Conservation (phyloP, 202 grass and related monocot genomes). For the Dendrocalamus latiflorus region DNA sequence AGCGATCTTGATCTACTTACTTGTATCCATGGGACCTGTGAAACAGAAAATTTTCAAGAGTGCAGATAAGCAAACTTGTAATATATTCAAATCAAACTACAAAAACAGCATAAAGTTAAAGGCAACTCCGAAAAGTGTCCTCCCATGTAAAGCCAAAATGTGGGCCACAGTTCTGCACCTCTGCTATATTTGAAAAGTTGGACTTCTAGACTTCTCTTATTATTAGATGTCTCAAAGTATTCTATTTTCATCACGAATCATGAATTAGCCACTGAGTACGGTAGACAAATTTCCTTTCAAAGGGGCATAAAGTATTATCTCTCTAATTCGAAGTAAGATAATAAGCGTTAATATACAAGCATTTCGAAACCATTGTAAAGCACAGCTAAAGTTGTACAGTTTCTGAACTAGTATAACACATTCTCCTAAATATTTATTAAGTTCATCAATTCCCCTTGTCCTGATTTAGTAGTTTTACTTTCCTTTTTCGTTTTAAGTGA, state of each 20-base stretch:
- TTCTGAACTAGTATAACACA: not conserved
- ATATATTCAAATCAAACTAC: not conserved
- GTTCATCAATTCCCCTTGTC: not conserved
- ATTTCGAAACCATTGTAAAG: not conserved
- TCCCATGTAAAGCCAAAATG: not conserved
- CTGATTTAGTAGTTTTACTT: not conserved
- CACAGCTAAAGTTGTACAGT: not conserved
- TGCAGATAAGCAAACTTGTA: not conserved
- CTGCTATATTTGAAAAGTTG: not conserved
- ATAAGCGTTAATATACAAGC: not conserved
- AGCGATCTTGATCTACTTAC: constrained; percentile 76
- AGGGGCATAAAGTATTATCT: not conserved
- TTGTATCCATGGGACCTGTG: constrained; percentile 87
- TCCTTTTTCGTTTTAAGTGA: not conserved
- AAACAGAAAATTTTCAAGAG: constrained; percentile 2
- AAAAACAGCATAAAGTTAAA: not conserved
- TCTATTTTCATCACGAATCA: not conserved
- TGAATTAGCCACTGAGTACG: not conserved
- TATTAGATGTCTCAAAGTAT: not conserved
- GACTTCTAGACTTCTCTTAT: not conserved
- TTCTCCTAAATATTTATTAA: not conserved
- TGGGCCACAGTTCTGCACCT: not conserved
- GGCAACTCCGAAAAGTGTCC: not conserved
- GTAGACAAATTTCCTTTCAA: not conserved
- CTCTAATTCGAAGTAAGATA: not conserved